Conservation (phyloP, 1,139 yeast species). For the Blastobotrys capitulatus region DNA sequence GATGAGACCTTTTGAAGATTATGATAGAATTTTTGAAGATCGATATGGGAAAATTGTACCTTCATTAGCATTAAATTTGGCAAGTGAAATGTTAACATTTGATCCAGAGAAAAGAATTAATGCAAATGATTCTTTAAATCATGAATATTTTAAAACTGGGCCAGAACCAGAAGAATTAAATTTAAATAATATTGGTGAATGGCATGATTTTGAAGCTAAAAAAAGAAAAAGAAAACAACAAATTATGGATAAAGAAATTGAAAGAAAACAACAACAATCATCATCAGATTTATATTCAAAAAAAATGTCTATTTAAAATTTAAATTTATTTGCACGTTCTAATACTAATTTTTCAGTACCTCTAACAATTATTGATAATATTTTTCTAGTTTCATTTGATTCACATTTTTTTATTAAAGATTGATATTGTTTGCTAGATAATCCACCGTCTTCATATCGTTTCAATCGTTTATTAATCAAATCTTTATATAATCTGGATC, state of each 20-base stretch:
- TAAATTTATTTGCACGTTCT: conserved; percentile 22
- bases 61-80: conserved; percentile 57
- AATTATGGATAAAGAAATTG: conserved; percentile 24
- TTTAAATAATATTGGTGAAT: conserved; percentile 65
- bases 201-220: conserved; percentile 97
- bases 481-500: conserved; percentile 16
- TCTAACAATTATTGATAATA: conserved; percentile 25
- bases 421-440: conserved; percentile 27
- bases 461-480: conserved; percentile 23
- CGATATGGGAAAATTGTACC: conserved; percentile 39
- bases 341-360: conserved; percentile 34
- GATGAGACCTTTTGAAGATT: conserved; percentile 55
- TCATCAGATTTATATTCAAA: background rate
- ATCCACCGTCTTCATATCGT: conserved; percentile 29
- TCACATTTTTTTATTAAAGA: conserved; percentile 16
- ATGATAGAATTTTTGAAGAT: conserved; percentile 41
- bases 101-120: conserved; percentile 63
- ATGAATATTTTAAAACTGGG: conserved; percentile 63
- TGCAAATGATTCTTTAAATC: conserved; percentile 57
- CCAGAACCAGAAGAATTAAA: conserved; percentile 55
- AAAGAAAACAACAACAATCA: background rate
- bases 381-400: conserved; percentile 12
- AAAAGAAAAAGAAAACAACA: conserved; percentile 57
- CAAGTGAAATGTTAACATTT: conserved; percentile 53
- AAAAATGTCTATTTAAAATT: background rate